Conservation (phyloP, 257 asterid genomes). For the Phtheirospermum japonicum region DNA sequence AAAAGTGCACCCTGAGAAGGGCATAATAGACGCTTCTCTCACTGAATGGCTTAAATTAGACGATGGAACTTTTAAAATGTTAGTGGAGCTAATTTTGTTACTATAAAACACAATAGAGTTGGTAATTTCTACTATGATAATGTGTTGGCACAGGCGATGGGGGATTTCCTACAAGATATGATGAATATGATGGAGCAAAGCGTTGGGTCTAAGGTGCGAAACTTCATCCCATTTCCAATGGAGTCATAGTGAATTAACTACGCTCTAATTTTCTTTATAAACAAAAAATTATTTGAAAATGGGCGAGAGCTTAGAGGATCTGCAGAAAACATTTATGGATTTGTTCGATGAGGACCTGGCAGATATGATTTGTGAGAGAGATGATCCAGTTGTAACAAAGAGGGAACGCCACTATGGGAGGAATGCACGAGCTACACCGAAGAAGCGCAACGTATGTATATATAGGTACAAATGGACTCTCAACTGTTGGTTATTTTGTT, state of each 20-base stretch:
- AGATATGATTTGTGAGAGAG: constrained; percentile 37
- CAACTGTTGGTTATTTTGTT: too few relatives aligned
- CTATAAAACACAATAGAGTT: too few relatives aligned
- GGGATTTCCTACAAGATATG: constrained; percentile 78
- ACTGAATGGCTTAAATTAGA: too few relatives aligned
- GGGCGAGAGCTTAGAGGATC: constrained; percentile 91
- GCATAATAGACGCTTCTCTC: neutral
- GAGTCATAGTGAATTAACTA: neutral
- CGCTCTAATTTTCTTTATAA: neutral
- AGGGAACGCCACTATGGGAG: constrained; percentile 44
- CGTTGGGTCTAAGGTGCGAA: constrained; percentile 53
- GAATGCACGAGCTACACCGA: constrained; percentile 32
- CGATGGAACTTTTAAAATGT: too few relatives aligned
- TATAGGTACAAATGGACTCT: too few relatives aligned
- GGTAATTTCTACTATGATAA: neutral
- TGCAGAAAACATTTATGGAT: constrained; percentile 75
- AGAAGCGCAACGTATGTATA: constrained; percentile 31
- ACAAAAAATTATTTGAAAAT: constrained; percentile 23
- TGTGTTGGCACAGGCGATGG: constrained; percentile 63
- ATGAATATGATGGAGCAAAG: constrained; percentile 75
- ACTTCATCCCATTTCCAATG: neutral
- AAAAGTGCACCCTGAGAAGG: too few relatives aligned
- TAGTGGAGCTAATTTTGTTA: too few relatives aligned
- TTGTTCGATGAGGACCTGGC: constrained; percentile 82
- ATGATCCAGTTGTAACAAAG: constrained; percentile 46